Evolutionary conservation across 768 basidiomycete species (phyloP).

Genomic region (Cytidiella melzeri): DNA sequence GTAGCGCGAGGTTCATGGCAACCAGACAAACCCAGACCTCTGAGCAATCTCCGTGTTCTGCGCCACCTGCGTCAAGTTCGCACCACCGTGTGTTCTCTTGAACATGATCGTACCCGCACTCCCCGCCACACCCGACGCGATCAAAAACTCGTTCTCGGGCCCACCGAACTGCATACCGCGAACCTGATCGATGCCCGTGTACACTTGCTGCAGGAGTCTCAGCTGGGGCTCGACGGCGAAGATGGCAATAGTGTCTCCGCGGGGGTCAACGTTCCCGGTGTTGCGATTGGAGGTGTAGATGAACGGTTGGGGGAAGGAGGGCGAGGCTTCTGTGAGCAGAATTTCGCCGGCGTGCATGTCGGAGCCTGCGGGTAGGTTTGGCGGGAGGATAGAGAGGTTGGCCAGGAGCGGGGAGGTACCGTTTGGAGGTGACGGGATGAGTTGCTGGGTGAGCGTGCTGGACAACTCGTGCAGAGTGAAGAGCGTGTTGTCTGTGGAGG

Average conservation of each 20-base stretch:
- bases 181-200: constrained; percentile 57
- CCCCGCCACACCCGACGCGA: constrained; percentile 50
- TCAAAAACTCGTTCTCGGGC: constrained; percentile 45
- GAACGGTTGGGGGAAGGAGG: constrained; percentile 42
- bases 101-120: constrained; percentile 52
- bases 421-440: constrained; percentile 44
- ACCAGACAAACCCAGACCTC: constrained; percentile 50
- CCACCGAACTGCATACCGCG: constrained; percentile 57
- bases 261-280: constrained; percentile 38
- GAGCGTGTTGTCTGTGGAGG: constrained; percentile 37
- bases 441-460: constrained; percentile 53
- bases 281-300: constrained; percentile 71
- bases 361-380: constrained; percentile 32
- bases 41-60: constrained; percentile 48
- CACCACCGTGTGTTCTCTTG: constrained; percentile 47
- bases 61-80: constrained; percentile 44
- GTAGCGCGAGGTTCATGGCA: constrained; percentile 12
- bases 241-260: constrained; percentile 61
- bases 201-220: constrained; percentile 45
- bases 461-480: constrained; percentile 51
- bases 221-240: constrained; percentile 43
- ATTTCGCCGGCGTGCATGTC: constrained; percentile 54
- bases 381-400: constrained; percentile 42
- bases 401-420: constrained; percentile 46
- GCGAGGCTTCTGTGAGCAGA: constrained; percentile 45